phyloP scores from a whole-genome alignment of 169 alveolate genomes.

The Theileria parva region DNA sequence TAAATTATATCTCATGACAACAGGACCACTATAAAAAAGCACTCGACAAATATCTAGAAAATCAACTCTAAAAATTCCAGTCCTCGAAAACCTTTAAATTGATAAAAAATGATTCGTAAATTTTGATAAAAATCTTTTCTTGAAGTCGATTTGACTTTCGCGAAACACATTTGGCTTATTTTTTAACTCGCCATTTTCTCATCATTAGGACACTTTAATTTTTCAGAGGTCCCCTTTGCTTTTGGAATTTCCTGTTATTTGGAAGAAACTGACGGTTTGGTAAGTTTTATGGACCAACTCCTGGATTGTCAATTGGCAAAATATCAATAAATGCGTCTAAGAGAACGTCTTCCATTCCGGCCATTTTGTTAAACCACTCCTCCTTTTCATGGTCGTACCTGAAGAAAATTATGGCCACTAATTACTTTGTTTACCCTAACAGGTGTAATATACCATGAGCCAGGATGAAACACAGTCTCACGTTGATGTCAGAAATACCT shows the following conservation, averaged over 20 bases:
- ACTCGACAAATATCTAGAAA: background rate
- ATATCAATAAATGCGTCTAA: conserved; percentile 31
- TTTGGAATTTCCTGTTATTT: background rate
- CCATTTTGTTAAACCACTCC: conserved; percentile 49
- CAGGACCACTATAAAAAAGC: background rate
- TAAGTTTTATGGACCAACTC: background rate
- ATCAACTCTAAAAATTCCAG: background rate
- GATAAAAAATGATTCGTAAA: background rate
- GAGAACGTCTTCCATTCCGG: conserved; percentile 46
- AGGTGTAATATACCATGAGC: conserved; percentile 67
- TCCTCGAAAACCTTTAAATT: background rate
- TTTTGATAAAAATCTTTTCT: background rate
- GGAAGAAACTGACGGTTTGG: background rate
- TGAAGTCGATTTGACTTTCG: background rate
- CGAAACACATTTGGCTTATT: background rate
- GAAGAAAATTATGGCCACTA: background rate
- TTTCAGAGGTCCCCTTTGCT: background rate
- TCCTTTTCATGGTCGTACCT: conserved; percentile 61
- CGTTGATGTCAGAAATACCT: conserved; percentile 29
- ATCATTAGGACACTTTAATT: background rate
- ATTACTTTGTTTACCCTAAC: conserved; percentile 41
- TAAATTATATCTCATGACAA: background rate
- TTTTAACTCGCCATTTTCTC: background rate
- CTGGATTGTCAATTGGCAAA: background rate
- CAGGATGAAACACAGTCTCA: conserved; percentile 52